phyloP scores from a whole-genome alignment of 2,329 filamentous ascomycete genomes.

The Monosporascus sp. region DNA sequence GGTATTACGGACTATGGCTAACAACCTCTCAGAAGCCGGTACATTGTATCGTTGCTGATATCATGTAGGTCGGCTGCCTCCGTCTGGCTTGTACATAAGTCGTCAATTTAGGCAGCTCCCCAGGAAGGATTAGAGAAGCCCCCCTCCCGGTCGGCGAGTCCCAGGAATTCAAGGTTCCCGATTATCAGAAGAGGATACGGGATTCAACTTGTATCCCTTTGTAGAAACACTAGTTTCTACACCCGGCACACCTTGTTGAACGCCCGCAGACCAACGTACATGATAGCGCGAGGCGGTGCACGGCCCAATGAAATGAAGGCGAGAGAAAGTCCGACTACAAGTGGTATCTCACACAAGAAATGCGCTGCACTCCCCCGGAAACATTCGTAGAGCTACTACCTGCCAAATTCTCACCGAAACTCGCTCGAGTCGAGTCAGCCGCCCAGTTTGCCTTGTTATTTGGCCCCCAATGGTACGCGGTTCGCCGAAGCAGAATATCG shows the following conservation, averaged over 20 bases:
- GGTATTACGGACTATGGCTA: slow-evolving; percentile 8
- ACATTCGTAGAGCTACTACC: slow-evolving; percentile 4
- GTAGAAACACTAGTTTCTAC: not conserved
- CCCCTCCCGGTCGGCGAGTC: slow-evolving; percentile 20
- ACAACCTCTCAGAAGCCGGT: slow-evolving; percentile 6
- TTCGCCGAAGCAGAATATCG: not conserved
- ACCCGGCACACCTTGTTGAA: slow-evolving; percentile 10
- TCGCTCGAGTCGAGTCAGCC: not conserved
- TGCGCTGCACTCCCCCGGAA: slow-evolving; percentile 19
- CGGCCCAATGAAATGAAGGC: not conserved
- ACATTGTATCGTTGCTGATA: slow-evolving; percentile 15
- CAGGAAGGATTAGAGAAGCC: slow-evolving; percentile 3
- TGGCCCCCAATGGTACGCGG: slow-evolving; percentile 13
- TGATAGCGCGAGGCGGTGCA: not conserved
- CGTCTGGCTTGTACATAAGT: slow-evolving; percentile 19
- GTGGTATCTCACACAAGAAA: not conserved
- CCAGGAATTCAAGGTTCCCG: slow-evolving; percentile 14
- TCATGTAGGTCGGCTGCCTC: slow-evolving; percentile 14
- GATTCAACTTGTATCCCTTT: not conserved
- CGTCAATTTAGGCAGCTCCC: slow-evolving; percentile 21
- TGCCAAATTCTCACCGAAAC: slow-evolving; percentile 22
- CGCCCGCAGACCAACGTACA: slow-evolving; percentile 1
- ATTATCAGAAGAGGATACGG: slow-evolving; percentile 4
- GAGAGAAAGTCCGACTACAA: not conserved
- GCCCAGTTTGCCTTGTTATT: slow-evolving; percentile 5